Conservation (phyloP, 352 stramenopile species). For the Phytophthora hybrid region DNA sequence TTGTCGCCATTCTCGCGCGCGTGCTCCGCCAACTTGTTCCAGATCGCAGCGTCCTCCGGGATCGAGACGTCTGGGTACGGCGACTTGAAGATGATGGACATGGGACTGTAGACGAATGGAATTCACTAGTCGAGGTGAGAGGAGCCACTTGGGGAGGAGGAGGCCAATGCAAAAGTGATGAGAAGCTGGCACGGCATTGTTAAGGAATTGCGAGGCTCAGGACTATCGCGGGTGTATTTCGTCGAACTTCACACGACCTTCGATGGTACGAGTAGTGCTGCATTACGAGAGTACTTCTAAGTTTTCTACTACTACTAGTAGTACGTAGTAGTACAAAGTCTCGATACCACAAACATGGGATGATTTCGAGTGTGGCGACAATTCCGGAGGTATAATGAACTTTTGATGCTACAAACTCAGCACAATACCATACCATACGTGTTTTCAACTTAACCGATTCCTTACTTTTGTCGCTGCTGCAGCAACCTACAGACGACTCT, state of each 20-base stretch:
- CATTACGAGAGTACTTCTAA: no score
- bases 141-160: not conserved
- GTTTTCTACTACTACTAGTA: no score
- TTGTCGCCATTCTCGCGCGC: conserved; percentile 37
- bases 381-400: not conserved
- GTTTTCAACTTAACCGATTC: not conserved
- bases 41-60: conserved; percentile 47
- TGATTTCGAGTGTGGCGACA: not conserved
- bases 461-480: not conserved
- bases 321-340: no score
- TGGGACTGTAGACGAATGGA: conserved; percentile 10
- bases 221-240: not conserved
- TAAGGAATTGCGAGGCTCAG: not conserved
- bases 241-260: conserved; percentile 2
- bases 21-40: conserved; percentile 51
- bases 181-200: not conserved
- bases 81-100: conserved; percentile 54
- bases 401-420: not conserved
- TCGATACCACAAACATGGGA: not conserved
- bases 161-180: conserved; percentile 32
- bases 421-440: conserved; percentile 10
- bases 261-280: not conserved
- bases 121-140: conserved; percentile 9
- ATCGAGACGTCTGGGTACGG: conserved; percentile 39
- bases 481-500: conserved; percentile 37